A percentile compares a stretch with the other conserved stretches of the same genome.
phyloP scores from a whole-genome alignment of 805 yeast species.

The Yamadazyma sp. region DNA sequence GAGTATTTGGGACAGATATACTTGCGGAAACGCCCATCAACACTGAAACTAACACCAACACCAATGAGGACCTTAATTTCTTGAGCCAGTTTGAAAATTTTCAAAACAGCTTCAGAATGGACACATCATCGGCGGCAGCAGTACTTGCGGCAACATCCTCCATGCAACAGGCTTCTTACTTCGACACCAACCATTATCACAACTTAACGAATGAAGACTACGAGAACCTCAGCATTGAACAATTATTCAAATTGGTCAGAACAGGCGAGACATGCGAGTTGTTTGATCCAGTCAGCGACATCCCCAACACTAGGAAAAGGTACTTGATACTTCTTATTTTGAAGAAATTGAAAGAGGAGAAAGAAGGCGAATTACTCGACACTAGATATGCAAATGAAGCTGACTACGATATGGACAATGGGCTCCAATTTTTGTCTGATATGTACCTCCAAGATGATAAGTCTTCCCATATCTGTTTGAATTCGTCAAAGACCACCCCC shows the following conservation, averaged over 20 bases:
- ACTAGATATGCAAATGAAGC: conserved; percentile 27
- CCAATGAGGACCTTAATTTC: conserved; percentile 8
- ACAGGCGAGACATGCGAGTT: conserved; percentile 18
- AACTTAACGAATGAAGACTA: conserved; percentile 40
- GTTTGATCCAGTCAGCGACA: conserved; percentile 11
- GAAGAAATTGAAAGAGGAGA: conserved; percentile 38
- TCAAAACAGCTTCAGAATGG: conserved; percentile 15
- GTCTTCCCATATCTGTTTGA: conserved; percentile 15
- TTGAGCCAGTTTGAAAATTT: conserved; percentile 16
- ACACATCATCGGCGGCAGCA: conserved; percentile 17
- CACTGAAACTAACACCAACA: too few species aligned
- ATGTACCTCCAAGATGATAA: conserved; percentile 38
- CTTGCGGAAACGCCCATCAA: too few species aligned
- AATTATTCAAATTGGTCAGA: conserved; percentile 37
- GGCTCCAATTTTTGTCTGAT: conserved; percentile 40
- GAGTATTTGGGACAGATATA: too few species aligned
- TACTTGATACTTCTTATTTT: conserved; percentile 36
- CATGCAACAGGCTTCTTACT: conserved; percentile 15
- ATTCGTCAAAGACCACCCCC: conserved; percentile 31
- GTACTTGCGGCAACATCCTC: conserved; percentile 11
- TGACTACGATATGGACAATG: conserved; percentile 44
- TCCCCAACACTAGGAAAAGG: conserved; percentile 35
- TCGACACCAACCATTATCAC: conserved; percentile 21
- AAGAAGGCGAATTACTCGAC: conserved; percentile 35
- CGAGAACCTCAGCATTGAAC: conserved; percentile 36